Evolutionary conservation across 306 rosid species (phyloP).

Genomic region (Cicer arietinum): DNA sequence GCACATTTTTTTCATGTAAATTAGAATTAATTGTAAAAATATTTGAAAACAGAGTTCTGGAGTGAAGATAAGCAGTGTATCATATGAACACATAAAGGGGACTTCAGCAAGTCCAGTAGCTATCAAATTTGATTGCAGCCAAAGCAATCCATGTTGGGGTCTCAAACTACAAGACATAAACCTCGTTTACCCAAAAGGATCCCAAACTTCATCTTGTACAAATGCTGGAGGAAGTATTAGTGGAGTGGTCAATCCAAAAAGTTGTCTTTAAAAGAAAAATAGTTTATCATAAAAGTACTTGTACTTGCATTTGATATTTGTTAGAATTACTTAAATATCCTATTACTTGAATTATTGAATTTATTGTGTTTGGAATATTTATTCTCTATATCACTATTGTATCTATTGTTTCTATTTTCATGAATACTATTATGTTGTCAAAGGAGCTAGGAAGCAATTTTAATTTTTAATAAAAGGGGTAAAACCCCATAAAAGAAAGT

Average conservation of each 20-base stretch:
- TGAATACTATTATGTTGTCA: too few relatives aligned
- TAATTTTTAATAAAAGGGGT: too few relatives aligned
- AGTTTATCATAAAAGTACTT: not conserved
- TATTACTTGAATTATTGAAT: too few relatives aligned
- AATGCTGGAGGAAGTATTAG: slow-evolving; percentile 46
- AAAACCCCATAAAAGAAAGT: too few relatives aligned
- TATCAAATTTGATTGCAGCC: slow-evolving; percentile 61
- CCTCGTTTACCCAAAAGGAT: slow-evolving; percentile 38
- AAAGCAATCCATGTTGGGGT: slow-evolving; percentile 56
- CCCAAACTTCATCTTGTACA: slow-evolving; percentile 53
- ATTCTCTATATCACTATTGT: too few relatives aligned
- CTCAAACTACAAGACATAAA: slow-evolving; percentile 53
- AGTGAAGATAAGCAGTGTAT: slow-evolving; percentile 58
- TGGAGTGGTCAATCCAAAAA: slow-evolving; percentile 56
- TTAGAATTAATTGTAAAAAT: not conserved
- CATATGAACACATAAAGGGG: slow-evolving; percentile 58
- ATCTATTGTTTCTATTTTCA: too few relatives aligned
- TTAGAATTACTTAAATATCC: too few relatives aligned
- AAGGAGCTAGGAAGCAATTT: too few relatives aligned
- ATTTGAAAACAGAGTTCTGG: slow-evolving; percentile 52
- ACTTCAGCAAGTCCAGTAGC: slow-evolving; percentile 54
- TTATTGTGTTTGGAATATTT: too few relatives aligned
- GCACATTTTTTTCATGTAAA: too few relatives aligned
- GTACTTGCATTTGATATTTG: too few relatives aligned
- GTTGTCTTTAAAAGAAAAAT: slow-evolving; percentile 47